Percentiles rank a stretch among this genome's conserved stretches.
These are phyloP conservation scores for Leishmania tropica DNA, from an alignment of 208 protist genomes.

Conservation along the genomic window DNA sequence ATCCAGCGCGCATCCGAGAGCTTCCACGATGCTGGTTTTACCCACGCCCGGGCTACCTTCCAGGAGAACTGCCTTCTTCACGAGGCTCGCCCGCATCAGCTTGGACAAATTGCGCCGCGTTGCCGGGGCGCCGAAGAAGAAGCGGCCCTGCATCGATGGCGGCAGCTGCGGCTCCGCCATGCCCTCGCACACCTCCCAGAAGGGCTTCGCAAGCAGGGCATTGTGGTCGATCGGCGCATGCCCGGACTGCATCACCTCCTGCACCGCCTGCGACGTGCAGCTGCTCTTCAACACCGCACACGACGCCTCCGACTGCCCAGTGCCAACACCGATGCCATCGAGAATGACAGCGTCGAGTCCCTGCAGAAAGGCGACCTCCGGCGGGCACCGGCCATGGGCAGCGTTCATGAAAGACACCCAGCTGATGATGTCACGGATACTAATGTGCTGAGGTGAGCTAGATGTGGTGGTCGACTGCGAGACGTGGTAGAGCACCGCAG, in stretches of 20 bases:
- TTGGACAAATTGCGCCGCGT: constrained; percentile 97
- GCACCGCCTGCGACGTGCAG: constrained; percentile 36
- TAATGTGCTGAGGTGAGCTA: constrained; percentile 79
- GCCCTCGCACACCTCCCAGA: constrained; percentile 75
- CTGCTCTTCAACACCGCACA: constrained; percentile 33
- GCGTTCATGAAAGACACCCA: constrained; percentile 97
- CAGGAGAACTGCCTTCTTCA: constrained; percentile 97
- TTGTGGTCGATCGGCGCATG: constrained; percentile 27
- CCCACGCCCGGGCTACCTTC: constrained; percentile 98
- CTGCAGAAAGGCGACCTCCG: constrained; percentile 92
- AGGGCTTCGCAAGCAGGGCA: constrained; percentile 41
- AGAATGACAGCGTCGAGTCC: constrained; percentile 96
- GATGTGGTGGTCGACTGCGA: constrained; percentile 40
- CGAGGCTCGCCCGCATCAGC: constrained; percentile 93
- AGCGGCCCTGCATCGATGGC: constrained; percentile 63
- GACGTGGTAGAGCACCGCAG: constrained; percentile 69
- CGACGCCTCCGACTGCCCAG: constrained; percentile 66
- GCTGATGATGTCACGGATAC: constrained; percentile 95
- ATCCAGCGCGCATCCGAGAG: constrained; percentile 92
- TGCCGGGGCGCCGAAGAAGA: constrained; percentile 96
- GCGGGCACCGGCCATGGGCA: constrained; percentile 57
- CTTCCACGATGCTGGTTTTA: constrained; percentile 99
- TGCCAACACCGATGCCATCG: constrained; percentile 94
- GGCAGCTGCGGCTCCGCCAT: constrained; percentile 82
- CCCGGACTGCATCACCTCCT: constrained; percentile 15